phyloP scores from a whole-genome alignment of 2,329 filamentous ascomycete species.

The Metarhizium robertsii region DNA sequence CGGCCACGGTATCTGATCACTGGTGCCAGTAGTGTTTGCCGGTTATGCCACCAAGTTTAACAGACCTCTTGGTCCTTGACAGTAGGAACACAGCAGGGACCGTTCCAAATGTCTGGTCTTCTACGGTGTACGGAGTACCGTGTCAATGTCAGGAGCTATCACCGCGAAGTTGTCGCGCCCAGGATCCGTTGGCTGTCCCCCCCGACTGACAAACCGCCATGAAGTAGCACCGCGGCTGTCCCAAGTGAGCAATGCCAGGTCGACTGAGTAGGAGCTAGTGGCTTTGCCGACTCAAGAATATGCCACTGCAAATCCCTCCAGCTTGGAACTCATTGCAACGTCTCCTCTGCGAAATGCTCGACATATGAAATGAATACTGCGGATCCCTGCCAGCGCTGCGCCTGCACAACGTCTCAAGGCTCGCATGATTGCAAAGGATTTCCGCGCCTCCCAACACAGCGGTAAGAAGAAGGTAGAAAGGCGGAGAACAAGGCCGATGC shows the following conservation, averaged over 20 bases:
- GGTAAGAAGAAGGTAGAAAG: not conserved
- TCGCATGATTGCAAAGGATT: not conserved
- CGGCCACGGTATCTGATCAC: not conserved
- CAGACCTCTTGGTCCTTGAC: not conserved
- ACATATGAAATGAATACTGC: not conserved
- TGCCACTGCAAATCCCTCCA: not conserved
- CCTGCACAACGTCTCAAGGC: not conserved
- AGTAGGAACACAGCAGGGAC: too few species aligned
- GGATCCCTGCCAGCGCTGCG: slow-evolving; percentile 1
- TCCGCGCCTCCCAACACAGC: not conserved
- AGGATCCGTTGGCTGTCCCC: too few species aligned
- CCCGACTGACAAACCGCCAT: not conserved
- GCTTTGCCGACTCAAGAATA: not conserved
- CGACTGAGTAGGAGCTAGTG: not conserved
- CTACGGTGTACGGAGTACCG: too few species aligned
- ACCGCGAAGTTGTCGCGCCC: too few species aligned
- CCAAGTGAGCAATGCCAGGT: not conserved
- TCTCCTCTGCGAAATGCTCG: not conserved
- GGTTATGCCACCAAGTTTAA: not conserved
- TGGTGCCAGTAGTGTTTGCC: not conserved
- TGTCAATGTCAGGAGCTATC: too few species aligned
- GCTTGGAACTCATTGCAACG: slow-evolving; percentile 1
- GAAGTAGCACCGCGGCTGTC: not conserved
- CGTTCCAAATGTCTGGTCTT: too few species aligned
- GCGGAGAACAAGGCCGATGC: not conserved